A percentile compares a stretch with the other conserved stretches of the same genome.
Conservation (phyloP, 83 land plant genomes). For the Isoetes engelmannii region DNA sequence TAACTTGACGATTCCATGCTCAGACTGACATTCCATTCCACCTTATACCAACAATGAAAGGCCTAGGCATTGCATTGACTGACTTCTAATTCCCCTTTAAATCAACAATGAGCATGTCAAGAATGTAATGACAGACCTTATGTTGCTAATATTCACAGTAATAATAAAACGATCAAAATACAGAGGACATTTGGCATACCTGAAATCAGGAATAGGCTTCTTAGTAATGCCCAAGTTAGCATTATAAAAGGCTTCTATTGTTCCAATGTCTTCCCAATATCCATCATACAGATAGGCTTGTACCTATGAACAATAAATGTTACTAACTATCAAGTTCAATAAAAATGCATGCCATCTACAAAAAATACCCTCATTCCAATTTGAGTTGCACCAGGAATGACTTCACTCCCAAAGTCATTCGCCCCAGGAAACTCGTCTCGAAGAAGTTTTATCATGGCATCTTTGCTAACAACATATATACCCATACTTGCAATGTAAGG, state of each 20-base stretch:
- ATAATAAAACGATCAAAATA: too few species aligned
- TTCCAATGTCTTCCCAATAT: slow-evolving; percentile 99
- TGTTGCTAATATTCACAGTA: too few species aligned
- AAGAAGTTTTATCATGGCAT: background rate
- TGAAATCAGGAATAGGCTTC: slow-evolving; percentile 81
- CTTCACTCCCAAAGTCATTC: background rate
- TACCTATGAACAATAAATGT: slow-evolving; percentile 34
- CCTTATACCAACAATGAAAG: too few species aligned
- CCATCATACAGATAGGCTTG: slow-evolving; percentile 94
- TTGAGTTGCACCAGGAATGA: slow-evolving; percentile 71
- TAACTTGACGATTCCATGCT: too few species aligned
- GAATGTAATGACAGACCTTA: too few species aligned
- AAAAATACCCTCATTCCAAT: slow-evolving; percentile 62
- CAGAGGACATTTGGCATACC: slow-evolving; percentile 27
- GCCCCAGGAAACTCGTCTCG: background rate
- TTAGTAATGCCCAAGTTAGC: slow-evolving; percentile 92
- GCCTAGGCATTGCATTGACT: too few species aligned
- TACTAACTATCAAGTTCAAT: too few species aligned
- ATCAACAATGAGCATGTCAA: too few species aligned
- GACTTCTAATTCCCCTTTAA: too few species aligned
- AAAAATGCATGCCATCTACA: too few species aligned
- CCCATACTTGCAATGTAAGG: slow-evolving; percentile 53
- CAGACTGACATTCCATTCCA: too few species aligned
- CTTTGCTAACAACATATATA: slow-evolving; percentile 32
- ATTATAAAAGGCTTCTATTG: slow-evolving; percentile 92